Evolutionary conservation across 2,329 filamentous ascomycete species (phyloP), one percentile per base, ranked within the genome.

Genomic region (Penicillium psychrosexuale): DNA sequence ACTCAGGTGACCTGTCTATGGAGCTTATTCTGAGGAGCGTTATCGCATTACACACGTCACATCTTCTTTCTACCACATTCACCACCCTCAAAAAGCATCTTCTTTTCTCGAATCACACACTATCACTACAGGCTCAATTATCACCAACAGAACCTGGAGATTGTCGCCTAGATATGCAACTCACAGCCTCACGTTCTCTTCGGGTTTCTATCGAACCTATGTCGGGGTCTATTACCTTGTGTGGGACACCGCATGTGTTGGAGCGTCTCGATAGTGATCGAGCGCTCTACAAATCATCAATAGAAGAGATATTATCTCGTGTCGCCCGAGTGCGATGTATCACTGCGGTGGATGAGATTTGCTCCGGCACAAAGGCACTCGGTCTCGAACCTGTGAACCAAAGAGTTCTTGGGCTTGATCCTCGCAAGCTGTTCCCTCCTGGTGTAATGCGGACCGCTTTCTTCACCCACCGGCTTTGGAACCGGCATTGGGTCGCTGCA

Each of bases 201-300:
- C 82, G 78, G 6, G 72, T 96, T 28, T 80, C 83, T 17, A 80
- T 97, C 44, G 90, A 96, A 61, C 85, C 88, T 0, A 84, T 89
- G 27, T 91, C 89, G 0, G 94, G 94, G n/a, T 75, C 80, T 11
- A 87, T 91, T 58, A 83, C 85, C 9, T 73, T 96, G 36, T 83
- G 84, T 54, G 89, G 91, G 13, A 82, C 82, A 47, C 83, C 83
- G 3, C 79, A 77, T 54, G 74, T 81, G 42, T 78, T 81, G 4
- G 75, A 78, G 8, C 78, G 83, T 19, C 79, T 80, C 17, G 90
- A 96, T 66, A 76, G 75, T 31, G 82, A 81, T 33, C 77, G 95
- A 51, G 92, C 90, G 57, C 75, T 78, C 15, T 68, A 70, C 13
- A 57, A 72, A 78, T 84, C 64, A 8, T 54, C 68, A 15, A 63